Evolutionary conservation across 331 rosid genomes (phyloP).

Genomic region (Stylosanthes scabra): DNA sequence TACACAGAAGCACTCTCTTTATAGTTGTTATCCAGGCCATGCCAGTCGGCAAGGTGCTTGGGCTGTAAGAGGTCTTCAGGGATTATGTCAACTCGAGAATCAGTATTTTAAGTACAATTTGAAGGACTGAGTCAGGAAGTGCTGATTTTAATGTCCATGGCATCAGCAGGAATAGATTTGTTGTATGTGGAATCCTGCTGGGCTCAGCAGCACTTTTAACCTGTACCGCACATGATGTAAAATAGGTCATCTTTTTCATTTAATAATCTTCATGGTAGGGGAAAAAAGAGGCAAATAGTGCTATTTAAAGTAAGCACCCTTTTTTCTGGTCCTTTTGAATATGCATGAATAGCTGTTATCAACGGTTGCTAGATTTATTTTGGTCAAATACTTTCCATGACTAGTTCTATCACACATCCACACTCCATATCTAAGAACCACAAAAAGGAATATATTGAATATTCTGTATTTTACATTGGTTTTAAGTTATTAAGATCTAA

Average conservation of each 20-base stretch:
- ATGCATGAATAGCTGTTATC: background rate
- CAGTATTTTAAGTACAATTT: constrained; percentile 2
- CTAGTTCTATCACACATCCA: background rate
- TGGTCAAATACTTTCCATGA: background rate
- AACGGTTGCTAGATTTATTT: background rate
- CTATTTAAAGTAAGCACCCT: too few relatives aligned
- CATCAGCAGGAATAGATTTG: constrained; percentile 3
- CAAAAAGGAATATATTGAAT: background rate
- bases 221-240: constrained; percentile 8
- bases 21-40: constrained; percentile 15
- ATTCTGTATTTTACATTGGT: background rate
- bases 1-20: constrained; percentile 17
- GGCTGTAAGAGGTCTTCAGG: background rate
- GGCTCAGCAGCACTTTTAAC: constrained; percentile 14
- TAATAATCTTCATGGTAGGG: too few relatives aligned
- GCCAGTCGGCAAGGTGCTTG: constrained; percentile 28
- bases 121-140: background rate
- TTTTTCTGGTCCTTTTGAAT: too few relatives aligned
- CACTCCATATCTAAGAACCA: background rate
- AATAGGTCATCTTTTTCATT: background rate
- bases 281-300: too few relatives aligned
- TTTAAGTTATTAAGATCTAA: too few relatives aligned
- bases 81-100: background rate
- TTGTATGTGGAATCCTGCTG: background rate
- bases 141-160: constrained; percentile 16